A percentile compares a stretch with the other conserved stretches of the same genome.
Evolutionary conservation across 2,329 filamentous ascomycete genomes (phyloP).

Genomic region (Aspergillus floridensis): DNA sequence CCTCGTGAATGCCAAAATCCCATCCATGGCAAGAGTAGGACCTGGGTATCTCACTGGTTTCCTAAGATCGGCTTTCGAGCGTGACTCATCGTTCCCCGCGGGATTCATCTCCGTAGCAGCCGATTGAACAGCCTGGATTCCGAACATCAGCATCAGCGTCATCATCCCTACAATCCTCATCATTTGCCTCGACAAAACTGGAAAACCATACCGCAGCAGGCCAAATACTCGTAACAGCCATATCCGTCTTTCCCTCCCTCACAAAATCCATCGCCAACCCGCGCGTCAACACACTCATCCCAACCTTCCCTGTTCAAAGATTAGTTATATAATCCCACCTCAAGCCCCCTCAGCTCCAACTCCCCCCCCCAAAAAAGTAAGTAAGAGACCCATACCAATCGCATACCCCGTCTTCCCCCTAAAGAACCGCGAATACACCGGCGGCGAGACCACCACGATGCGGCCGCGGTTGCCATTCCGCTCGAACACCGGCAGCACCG

Average conservation of each 20-base stretch:
- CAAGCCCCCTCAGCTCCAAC: not conserved
- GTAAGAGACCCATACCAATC: constrained; percentile 43
- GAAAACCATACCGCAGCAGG: constrained; percentile 63
- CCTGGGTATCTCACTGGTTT: constrained; percentile 50
- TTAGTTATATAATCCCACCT: not conserved
- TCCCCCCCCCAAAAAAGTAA: not conserved
- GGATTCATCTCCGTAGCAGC: constrained; percentile 64
- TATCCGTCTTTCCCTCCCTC: constrained; percentile 61
- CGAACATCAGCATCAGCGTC: not conserved
- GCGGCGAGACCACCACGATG: constrained; percentile 76
- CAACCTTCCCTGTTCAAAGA: constrained; percentile 61
- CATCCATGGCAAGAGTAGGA: not conserved
- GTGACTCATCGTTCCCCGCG: constrained; percentile 37
- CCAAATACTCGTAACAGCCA: constrained; percentile 82
- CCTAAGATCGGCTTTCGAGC: constrained; percentile 57
- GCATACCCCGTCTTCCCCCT: constrained; percentile 83
- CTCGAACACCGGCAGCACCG: constrained; percentile 64
- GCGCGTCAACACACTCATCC: constrained; percentile 77
- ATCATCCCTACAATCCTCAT: not conserved
- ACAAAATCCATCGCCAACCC: constrained; percentile 79
- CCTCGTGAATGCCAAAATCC: too few species aligned
- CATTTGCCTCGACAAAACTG: not conserved
- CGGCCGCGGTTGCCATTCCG: constrained; percentile 56
- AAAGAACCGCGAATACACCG: constrained; percentile 83
- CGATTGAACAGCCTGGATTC: constrained; percentile 64